Percentiles rank a stretch among this genome's conserved stretches.
phyloP scores from a whole-genome alignment of 2,329 filamentous ascomycete genomes.

The Penicillium fuscoglaucum region DNA sequence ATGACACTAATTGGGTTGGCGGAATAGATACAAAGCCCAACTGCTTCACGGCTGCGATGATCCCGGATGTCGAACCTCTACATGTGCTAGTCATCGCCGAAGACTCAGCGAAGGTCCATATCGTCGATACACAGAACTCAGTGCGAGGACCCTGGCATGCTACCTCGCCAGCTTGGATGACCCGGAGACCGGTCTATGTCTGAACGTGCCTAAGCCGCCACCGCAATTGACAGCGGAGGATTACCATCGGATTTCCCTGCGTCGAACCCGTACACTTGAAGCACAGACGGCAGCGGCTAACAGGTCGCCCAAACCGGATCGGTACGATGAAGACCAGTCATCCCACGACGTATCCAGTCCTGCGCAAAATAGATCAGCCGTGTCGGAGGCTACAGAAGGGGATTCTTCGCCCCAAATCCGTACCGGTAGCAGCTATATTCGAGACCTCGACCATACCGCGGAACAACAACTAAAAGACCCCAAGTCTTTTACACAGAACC shows the following conservation, averaged over 20 bases:
- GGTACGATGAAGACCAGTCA: background rate
- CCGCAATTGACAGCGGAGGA: slow-evolving; percentile 31
- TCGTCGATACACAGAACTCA: slow-evolving; percentile 76
- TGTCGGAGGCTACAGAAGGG: background rate
- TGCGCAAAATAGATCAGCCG: background rate
- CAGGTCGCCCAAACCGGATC: background rate
- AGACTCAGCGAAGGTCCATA: slow-evolving; percentile 68
- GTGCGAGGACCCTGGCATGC: slow-evolving; percentile 76
- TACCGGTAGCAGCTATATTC: slow-evolving; percentile 12
- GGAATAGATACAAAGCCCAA: slow-evolving; percentile 70
- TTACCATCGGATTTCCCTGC: slow-evolving; percentile 29
- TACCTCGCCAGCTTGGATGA: slow-evolving; percentile 80
- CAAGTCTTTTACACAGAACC: slow-evolving; percentile 62
- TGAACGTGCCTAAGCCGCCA: slow-evolving; percentile 40
- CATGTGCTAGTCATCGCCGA: slow-evolving; percentile 77
- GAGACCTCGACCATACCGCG: slow-evolving; percentile 24
- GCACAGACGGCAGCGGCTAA: slow-evolving; percentile 14
- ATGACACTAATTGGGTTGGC: slow-evolving; percentile 6
- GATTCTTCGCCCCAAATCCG: slow-evolving; percentile 5
- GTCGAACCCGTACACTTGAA: slow-evolving; percentile 35
- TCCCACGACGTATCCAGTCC: background rate
- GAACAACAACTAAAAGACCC: slow-evolving; percentile 52
- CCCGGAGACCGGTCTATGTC: slow-evolving; percentile 69
- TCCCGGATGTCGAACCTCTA: slow-evolving; percentile 68
- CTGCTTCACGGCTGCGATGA: slow-evolving; percentile 78